Conservation (phyloP, 805 yeast genomes). For the Pichia gijzeniarum region DNA sequence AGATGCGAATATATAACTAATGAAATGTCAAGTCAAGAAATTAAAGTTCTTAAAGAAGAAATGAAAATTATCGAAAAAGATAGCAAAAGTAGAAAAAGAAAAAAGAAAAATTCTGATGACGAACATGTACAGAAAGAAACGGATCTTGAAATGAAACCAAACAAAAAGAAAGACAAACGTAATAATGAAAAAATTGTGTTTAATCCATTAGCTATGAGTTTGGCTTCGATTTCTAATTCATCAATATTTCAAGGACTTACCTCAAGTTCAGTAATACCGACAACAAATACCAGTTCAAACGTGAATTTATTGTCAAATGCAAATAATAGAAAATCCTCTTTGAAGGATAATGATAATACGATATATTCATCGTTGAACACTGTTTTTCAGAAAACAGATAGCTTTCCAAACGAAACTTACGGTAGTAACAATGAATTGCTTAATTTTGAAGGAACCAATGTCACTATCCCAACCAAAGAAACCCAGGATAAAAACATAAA, state of each 20-base stretch:
- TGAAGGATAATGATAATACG: too few relatives aligned
- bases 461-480: too few relatives aligned
- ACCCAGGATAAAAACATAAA: too few relatives aligned
- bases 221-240: constrained; percentile 8
- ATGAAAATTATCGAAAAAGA: constrained; percentile 36
- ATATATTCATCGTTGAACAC: too few relatives aligned
- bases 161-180: not conserved
- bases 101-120: constrained; percentile 9
- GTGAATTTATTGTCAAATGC: too few relatives aligned
- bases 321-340: too few relatives aligned
- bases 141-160: not conserved
- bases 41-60: constrained; percentile 30
- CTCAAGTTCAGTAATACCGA: not conserved
- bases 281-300: not conserved
- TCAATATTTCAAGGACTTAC: not conserved
- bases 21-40: constrained; percentile 37
- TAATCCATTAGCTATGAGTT: constrained; percentile 25
- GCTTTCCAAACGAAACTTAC: not conserved
- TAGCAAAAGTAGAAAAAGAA: constrained; percentile 38
- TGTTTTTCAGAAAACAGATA: too few relatives aligned
- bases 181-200: constrained; percentile 19
- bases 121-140: not conserved
- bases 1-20: constrained; percentile 43
- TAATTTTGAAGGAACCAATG: too few relatives aligned
- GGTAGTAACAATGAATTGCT: constrained; percentile 4